Base-by-base conservation (phyloP, 257 asterid genomes). In the Leonotis leonurus region DNA sequence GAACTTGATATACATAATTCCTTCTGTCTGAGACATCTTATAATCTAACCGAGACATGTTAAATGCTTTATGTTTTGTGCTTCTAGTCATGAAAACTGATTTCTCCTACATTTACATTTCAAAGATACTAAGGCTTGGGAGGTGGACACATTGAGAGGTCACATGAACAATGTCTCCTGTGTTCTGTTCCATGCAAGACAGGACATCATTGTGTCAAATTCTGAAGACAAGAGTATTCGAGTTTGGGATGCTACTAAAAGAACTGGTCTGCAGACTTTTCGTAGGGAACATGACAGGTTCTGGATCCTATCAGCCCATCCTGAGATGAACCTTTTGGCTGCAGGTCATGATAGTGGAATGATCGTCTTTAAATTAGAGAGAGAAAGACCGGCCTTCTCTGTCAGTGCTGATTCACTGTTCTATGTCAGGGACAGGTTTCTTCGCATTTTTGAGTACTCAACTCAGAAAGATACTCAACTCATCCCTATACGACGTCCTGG, bases 191-290 rank as follows among this genome's bases (percentile, higher is more conserved):
- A 89, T 75, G 58, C 97, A 20, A 89, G 80, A 75, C 99, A 93
- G 70, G 97, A 93, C 54, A 87, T 93, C 40, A 87, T 93, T 25
- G 92, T 93, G 48, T 93, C 99, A 37, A 93, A 93, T 74, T 93
- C 99, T 40, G 99, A 93, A 68, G 99, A 93, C 78, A 93, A 87
- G 79, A 89, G 99, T 64, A 93, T 93, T 69, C 77, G 96, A 56
- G 96, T 93, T 52, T 93, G 99, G 99, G 99, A 93, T 78, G 95
- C 97, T 73, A 89, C 99, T 5, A 93, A 93, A 64, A 78, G 99
- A 69, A 89, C 99, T 39, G 96, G 96, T 54, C 77, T 93, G 78
- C 97, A 89, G 72, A 93, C 95, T 46, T 93, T 89, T 40, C 88
- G 96, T 5, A 75, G 97, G 85, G 97, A 93, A 78, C 95, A 89